These are phyloP conservation scores for Ophiorrhiza pumila DNA, from an alignment of 257 asterid species.

Conservation along the genomic window DNA sequence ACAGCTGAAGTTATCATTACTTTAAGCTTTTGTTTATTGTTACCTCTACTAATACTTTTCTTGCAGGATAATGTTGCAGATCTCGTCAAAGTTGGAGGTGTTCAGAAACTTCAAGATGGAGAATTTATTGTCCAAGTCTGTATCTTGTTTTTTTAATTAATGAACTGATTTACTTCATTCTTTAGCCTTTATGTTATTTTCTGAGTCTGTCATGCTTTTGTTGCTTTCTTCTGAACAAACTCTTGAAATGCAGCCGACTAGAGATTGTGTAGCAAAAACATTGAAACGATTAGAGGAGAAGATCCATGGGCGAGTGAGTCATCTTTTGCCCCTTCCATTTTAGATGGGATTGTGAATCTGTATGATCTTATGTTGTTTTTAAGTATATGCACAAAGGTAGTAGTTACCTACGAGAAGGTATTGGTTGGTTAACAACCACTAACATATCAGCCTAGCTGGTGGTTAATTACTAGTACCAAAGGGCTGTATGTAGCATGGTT, in stretches of 20 bases:
- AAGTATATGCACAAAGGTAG: background rate
- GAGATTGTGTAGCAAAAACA: conserved; percentile 97
- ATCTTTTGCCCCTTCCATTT: conserved; percentile 3
- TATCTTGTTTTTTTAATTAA: background rate
- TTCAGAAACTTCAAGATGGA: conserved; percentile 96
- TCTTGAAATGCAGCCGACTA: conserved; percentile 75
- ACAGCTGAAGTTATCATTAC: background rate
- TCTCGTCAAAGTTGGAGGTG: conserved; percentile 86
- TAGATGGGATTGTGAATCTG: conserved; percentile 4
- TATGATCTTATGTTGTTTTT: background rate
- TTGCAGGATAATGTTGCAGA: conserved; percentile 93
- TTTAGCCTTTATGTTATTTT: background rate
- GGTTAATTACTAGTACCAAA: too few relatives aligned
- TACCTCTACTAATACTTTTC: background rate
- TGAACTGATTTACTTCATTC: background rate
- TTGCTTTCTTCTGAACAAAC: background rate
- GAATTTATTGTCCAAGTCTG: conserved; percentile 91
- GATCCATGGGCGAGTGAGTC: conserved; percentile 93
- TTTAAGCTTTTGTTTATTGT: background rate
- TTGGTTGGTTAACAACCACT: too few relatives aligned
- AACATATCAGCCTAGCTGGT: too few relatives aligned
- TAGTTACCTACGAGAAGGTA: too few relatives aligned
- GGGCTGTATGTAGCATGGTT: too few relatives aligned
- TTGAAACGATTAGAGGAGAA: conserved; percentile 96
- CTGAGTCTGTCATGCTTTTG: background rate